Evolutionary conservation across 2,329 filamentous ascomycete species (phyloP), one percentile per base, ranked within the genome.

Genomic region (Phyllosticta capitalensis): DNA sequence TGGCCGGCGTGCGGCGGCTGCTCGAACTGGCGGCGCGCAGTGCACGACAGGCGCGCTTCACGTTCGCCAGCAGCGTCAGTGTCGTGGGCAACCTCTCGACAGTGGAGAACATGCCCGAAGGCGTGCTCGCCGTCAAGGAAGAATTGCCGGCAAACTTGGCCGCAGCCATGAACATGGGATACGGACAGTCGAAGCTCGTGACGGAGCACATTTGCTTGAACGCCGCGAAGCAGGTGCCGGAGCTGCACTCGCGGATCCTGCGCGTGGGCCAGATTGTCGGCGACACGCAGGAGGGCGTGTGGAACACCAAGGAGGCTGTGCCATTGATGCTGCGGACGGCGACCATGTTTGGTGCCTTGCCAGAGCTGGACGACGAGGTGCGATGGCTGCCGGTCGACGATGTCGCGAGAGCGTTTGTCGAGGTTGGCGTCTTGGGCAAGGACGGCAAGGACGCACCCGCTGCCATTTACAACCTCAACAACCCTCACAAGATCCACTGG

Each of bases 391-490:
- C 76, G 0, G 76, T 79, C 5, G 75, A 79, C 55, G 56, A 70
- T 17, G 73, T 75, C 0, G 76, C 76, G 0, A 57, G 65, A 3
- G 71, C 71, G 2, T 72, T 76, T 17, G 61, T 71, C 0, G 67
- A 67, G 20, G 20, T 66, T 0, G 38, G 54, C 1, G 10, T 60
- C 26, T n/a, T 21, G 17, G n/a, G 62, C 1, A 22, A 28, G 9
- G 21, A 14, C 0, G 50, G 7, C 9, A 28, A 14, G 3, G 30
- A 20, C 28, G 53, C 58, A 21, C 54, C 54, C 28, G 49, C 50
- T 20, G 54, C 24, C 0, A 73, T 83, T 17, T 81, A 78, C 61
- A 80, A 84, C 60, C 70, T 86, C 9, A 72, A 79, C n/a, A 83
- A 83, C 61, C 75, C 76, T 0, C 67, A 63, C 6, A 68, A 69